Evolutionary conservation across 495 filamentous ascomycete genomes (phyloP), one percentile per base, ranked within the genome.

Genomic region (Neurospora sp.): DNA sequence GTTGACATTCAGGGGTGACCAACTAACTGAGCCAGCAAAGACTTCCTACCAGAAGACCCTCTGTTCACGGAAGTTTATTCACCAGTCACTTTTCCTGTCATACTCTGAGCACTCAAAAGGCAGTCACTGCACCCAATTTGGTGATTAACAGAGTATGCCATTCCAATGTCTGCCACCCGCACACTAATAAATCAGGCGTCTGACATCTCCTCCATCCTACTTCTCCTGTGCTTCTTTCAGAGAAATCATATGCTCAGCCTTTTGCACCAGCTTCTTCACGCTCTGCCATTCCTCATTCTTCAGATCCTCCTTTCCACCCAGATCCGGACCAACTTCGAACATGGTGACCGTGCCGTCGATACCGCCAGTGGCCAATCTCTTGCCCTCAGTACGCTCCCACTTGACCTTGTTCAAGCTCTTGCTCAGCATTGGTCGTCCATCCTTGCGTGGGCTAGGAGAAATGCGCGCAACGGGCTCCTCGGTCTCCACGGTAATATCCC

Each of bases 321-420:
- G 81, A 70, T 94, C 94, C 69, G 87, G 88, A 18, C 93, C 96
- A 20, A 98, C 94, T 83, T 99, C 96, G 80, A 98, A 98, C 20
- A 99, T 89, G 0, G 91, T 97, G 18, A 97, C 88, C 3, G 92
- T 89, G 2, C 96, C 94, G 79, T 97, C 94, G 70, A 98, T 87
- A 0, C 96, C 96, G 37, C 96, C 96, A 20, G 93, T 93, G 2
- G 93, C 96, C 40, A 98, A 80, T 71, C 92, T 85, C 82, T 91
- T 91, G 37, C 96, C 96, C 81, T 97, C 94, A 71, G 88, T 89
- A 76, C 88, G 86, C 82, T 99, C 96, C 96, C 96, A 99, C 31
- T 92, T 93, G 48, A 97, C 84, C 81, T 93, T 95, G 79, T 98
- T 98, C 75, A 99, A 84, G 76, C 93, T 95, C 81, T 91, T 90